Evolutionary conservation across 2,329 filamentous ascomycete species (phyloP), one percentile per base, ranked within the genome.

Genomic region (Fusarium musae): DNA sequence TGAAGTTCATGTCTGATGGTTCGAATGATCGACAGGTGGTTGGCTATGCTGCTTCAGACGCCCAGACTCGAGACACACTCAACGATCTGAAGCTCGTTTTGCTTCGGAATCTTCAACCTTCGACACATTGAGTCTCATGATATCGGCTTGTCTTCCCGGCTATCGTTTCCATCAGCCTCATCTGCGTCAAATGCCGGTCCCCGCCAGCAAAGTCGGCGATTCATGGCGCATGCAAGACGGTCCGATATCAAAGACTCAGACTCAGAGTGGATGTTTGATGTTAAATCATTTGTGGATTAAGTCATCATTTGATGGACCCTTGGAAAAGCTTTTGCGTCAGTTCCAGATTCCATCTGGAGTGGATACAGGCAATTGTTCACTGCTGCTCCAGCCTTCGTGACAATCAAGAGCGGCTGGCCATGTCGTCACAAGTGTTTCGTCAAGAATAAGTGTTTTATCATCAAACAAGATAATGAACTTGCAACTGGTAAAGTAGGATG

Each of bases 211-310:
- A 69, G 63, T 47, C 47, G 39, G 50, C 62, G 37, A 66, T 59
- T 43, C 32, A 66, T 59, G 54, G 53, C 47, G 57, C 60, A 32
- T 46, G 32, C 70, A 52, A 74, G 69, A 74, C 71, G 71, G 71
- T 65, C 71, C 71, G 71, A 73, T 74, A 71, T 67, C 42, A 26
- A 64, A 54, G 43, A 63, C 26, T 28, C 30, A 19, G 17, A 43
- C 37, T 39, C 37, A 21, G 37, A 49, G 69, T 73, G 70, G 61
- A 54, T 67, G 59, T 67, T 66, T 70, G 49, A 69, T 56, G 44
- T 65, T 67, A 49, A 54, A 60, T 67, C 63, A 47, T 44, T 44
- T 44, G 70, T 73, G 70, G 67, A 54, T 68, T 61, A 42, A 36
- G 43, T 36, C 34, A 28, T 39, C 37, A 53, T 65, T 53, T 59